Conservation (phyloP, 345 rosid genomes). For the Linum trigynum region DNA sequence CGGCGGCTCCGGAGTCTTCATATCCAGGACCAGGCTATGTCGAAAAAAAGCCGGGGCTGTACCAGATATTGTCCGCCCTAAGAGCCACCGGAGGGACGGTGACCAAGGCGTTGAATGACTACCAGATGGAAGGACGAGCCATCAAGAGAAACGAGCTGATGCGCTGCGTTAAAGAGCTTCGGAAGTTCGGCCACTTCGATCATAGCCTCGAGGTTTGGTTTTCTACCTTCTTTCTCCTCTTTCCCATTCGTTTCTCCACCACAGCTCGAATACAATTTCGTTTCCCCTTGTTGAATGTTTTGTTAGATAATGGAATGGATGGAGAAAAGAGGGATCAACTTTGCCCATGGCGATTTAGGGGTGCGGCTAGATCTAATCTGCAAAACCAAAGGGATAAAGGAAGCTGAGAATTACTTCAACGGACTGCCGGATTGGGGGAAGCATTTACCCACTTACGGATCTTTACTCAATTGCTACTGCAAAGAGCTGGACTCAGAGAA, state of each 20-base stretch:
- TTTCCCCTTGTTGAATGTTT: not conserved
- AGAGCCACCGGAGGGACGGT: conserved; percentile 41
- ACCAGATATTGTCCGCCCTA: conserved; percentile 43
- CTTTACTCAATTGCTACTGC: conserved; percentile 63
- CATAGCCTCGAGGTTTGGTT: conserved; percentile 56
- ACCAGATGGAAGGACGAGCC: conserved; percentile 38
- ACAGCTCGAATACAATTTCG: not conserved
- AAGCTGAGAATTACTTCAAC: conserved; percentile 49
- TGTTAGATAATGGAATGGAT: conserved; percentile 68
- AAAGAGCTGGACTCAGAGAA: conserved; percentile 34
- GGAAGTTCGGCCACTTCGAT: conserved; percentile 39
- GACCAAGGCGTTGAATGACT: conserved; percentile 40
- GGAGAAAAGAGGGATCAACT: conserved; percentile 48
- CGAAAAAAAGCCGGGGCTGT: conserved; percentile 16
- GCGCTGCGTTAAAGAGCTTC: conserved; percentile 44
- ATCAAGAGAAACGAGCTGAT: conserved; percentile 29
- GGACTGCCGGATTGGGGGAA: conserved; percentile 28
- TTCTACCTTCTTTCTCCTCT: not conserved
- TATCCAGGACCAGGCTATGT: conserved; percentile 8
- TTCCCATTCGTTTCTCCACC: not conserved
- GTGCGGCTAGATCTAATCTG: conserved; percentile 52
- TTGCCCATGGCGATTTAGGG: conserved; percentile 36
- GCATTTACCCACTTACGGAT: conserved; percentile 33
- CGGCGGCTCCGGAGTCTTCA: conserved; percentile 15
- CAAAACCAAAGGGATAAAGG: conserved; percentile 45